Base-by-base conservation (phyloP, 805 yeast species). In the Lipomyces kockii region DNA sequence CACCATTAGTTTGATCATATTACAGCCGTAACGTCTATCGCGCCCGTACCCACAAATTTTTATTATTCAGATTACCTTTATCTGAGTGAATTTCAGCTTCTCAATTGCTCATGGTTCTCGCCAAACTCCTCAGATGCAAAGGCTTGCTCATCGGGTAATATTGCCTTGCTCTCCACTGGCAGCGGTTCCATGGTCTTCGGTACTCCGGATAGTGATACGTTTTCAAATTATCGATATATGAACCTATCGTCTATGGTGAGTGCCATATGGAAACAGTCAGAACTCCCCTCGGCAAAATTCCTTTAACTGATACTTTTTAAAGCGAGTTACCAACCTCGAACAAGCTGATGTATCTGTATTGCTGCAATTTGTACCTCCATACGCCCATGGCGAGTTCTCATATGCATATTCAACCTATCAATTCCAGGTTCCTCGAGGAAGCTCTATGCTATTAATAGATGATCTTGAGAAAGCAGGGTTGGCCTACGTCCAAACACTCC, bases 211-310 rank as follows among this genome's bases (percentile, higher is more conserved):
- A 56, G 54, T 51, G 32, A 22, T 22, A 12, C 29, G 12, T 12
- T 27, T 56, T 56, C 59, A 56, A 56, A 56, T 11, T 56, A 56
- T 56, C 59, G 59, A 56, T 56, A 56, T 35, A 56, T 56, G 59
- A 56, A 56, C 46, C 59, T 56, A 35, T 56, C 59, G 27, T 56
- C 59, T 56, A 56, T 56, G 59, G 59, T 56, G 59, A 56, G 59
- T 56, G 27, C 22, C 14, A 56, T 20, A 17, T 56, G n/a, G 32
- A 27, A 27, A 7, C 9, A n/a, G 7, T 27, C n/a, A 53, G 17
- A 46, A 22, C 25, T 22, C 29, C 55, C 55, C 55, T 9, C 29
- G 17, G 55, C 46, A 7, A 35, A 35, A 39, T 4, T 56, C 46
- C 6, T 32, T 7, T 17, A 3, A 20, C 59, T 56, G 43, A 32